These are phyloP conservation scores for Aplosporella prunicola DNA, from an alignment of 2,329 filamentous ascomycete genomes.

Conservation along the genomic window DNA sequence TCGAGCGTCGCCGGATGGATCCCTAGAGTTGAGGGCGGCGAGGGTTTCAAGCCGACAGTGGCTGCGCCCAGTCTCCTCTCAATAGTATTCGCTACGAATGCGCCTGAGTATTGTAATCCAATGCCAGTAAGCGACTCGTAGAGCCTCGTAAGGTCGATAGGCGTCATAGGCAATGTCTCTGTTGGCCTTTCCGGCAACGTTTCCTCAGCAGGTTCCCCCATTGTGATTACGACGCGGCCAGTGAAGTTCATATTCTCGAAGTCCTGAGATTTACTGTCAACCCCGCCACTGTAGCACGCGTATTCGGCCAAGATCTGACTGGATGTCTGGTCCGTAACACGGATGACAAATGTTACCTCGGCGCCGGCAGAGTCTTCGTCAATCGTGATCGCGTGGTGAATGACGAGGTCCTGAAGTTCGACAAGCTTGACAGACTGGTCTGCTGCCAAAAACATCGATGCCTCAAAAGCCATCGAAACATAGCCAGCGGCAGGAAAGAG, in stretches of 20 bases:
- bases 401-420: conserved; percentile 13
- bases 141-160: conserved; percentile 10
- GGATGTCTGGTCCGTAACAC: neutral
- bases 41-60: neutral
- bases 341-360: conserved; percentile 4
- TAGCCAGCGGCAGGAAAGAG: conserved; percentile 39
- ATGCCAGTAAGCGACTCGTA: conserved; percentile 15
- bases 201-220: conserved; percentile 2
- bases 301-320: conserved; percentile 2
- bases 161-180: neutral
- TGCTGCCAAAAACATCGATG: conserved; percentile 8
- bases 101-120: conserved; percentile 17
- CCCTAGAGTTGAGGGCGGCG: neutral
- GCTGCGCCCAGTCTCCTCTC: conserved; percentile 12
- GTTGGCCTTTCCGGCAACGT: neutral
- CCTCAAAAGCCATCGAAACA: conserved; percentile 28
- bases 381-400: conserved; percentile 13
- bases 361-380: conserved; percentile 3
- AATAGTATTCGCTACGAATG: conserved; percentile 4
- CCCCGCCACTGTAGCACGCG: no score
- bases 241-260: neutral
- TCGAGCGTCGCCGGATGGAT: conserved; percentile 24
- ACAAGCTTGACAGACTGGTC: conserved; percentile 10
- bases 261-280: neutral
- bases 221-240: conserved; percentile 3